Evolutionary conservation across 495 filamentous ascomycete genomes (phyloP), one percentile per base, ranked within the genome.

Genomic region (Penicillium bovifimosum): DNA sequence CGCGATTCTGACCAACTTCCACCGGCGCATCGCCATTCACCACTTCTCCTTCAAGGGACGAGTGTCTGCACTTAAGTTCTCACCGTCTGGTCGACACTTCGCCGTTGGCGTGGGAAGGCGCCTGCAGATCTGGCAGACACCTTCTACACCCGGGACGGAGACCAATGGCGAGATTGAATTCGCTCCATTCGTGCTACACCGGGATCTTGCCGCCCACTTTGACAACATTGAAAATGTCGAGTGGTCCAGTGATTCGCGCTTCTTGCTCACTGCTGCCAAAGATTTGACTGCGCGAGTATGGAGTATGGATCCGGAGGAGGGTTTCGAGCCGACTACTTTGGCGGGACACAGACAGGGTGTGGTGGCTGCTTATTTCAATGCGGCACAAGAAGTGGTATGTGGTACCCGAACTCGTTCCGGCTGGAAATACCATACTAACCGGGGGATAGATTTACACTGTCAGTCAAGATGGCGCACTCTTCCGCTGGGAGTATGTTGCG

Each of bases 81-180:
- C 95, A 17, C 91, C 91, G 2, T 92, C 90, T 3, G 93, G 93
- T 20, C 84, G 83, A 16, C 82, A 95, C 64, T 96, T 98, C 63
- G 92, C 85, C 31, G 91, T 90, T 14, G 91, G 84, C 40, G 70
- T 93, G 24, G 91, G 90, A 10, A 77, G 92, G 55, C 84, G 87
- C 50, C 81, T 95, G 53, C 90, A 98, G 72, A 82, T 96, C 40
- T 98, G 93, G 93, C 87, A 95, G 58, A 95, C 95, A 17, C 95
- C 93, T 6, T 88, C 86, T 16, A 90, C 86, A 2, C 90, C 90
- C 6, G 89, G 88, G 47, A 77, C 83, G 10, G 82, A 81, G 40
- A 76, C 78, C 44, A 83, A 87, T 59, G 93, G 91, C 51, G 91
- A 90, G 48, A 75, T 96, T 53, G 90, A 97, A 56, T 97, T 96